These are phyloP conservation scores for Laburnicola sp. DNA, from an alignment of 2,329 filamentous ascomycete genomes.

Conservation along the genomic window DNA sequence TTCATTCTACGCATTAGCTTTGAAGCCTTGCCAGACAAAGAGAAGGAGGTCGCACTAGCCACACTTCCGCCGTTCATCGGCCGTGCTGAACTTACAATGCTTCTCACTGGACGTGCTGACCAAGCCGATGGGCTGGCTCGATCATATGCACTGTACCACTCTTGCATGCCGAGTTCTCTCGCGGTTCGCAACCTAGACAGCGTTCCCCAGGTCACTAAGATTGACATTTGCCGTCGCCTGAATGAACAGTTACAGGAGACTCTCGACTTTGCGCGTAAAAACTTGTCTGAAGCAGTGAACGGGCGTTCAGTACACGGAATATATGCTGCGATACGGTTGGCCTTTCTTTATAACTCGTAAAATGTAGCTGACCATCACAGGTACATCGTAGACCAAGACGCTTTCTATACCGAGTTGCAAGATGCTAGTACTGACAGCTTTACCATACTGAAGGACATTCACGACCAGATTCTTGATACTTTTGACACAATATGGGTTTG, in stretches of 20 bases:
- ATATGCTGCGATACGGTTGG: slow-evolving; percentile 44
- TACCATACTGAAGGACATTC: slow-evolving; percentile 48
- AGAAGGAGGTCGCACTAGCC: slow-evolving; percentile 16
- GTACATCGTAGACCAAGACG: slow-evolving; percentile 54
- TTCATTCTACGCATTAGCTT: slow-evolving; percentile 48
- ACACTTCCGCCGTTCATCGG: slow-evolving; percentile 31
- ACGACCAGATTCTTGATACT: slow-evolving; percentile 60
- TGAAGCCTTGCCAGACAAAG: slow-evolving; percentile 20
- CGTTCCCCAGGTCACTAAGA: slow-evolving; percentile 25
- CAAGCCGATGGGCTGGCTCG: slow-evolving; percentile 90
- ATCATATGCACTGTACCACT: slow-evolving; percentile 72
- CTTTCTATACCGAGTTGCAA: slow-evolving; percentile 32
- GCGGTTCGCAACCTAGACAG: slow-evolving; percentile 36
- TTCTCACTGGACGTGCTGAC: slow-evolving; percentile 79
- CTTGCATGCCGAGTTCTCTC: slow-evolving; percentile 32
- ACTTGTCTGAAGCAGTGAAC: slow-evolving; percentile 65
- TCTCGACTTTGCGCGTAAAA: slow-evolving; percentile 62
- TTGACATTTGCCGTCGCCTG: slow-evolving; percentile 60
- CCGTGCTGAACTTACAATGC: slow-evolving; percentile 59
- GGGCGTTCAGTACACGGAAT: slow-evolving; percentile 52
- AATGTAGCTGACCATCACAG: slow-evolving; percentile 27
- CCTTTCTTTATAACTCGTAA: neutral
- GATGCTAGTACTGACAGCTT: slow-evolving; percentile 13
- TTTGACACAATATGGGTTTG: slow-evolving; percentile 75
- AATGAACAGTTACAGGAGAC: slow-evolving; percentile 66